Evolutionary conservation across 2,329 filamentous ascomycete genomes (phyloP).

Genomic region (Paradendryphiella salina): DNA sequence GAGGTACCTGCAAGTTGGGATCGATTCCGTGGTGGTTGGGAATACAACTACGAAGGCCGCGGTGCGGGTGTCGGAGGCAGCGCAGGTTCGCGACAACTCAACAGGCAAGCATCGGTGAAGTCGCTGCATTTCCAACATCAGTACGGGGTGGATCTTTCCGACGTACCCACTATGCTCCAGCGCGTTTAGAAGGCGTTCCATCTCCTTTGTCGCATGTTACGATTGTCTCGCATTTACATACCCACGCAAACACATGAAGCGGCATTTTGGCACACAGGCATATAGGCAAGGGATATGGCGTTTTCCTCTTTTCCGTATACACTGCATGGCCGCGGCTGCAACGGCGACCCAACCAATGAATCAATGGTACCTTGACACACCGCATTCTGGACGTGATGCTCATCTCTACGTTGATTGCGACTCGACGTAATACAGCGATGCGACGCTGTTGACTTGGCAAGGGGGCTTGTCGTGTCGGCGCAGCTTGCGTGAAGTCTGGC

Average conservation of each 20-base stretch:
- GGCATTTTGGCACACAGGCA: constrained; percentile 8
- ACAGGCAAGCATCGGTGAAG: constrained; percentile 38
- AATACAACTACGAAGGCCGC: constrained; percentile 42
- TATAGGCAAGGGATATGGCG: constrained; percentile 7
- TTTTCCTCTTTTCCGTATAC: constrained; percentile 18
- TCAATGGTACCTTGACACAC: constrained; percentile 8
- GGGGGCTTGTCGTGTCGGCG: too few species aligned
- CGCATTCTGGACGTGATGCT: background rate
- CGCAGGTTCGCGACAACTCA: constrained; percentile 41
- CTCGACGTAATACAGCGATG: background rate
- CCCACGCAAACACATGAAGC: constrained; percentile 4
- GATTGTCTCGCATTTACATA: constrained; percentile 10
- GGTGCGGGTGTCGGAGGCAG: constrained; percentile 43
- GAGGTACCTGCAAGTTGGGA: constrained; percentile 22
- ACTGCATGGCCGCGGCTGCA: constrained; percentile 11
- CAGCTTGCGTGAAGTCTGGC: background rate
- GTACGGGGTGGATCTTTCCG: constrained; percentile 40
- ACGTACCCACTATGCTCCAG: constrained; percentile 40
- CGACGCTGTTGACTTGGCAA: background rate
- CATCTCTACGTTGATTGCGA: background rate
- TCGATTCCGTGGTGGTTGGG: constrained; percentile 45
- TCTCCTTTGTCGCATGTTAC: constrained; percentile 2
- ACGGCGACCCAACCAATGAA: constrained; percentile 14
- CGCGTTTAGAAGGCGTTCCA: constrained; percentile 12
- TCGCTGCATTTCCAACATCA: constrained; percentile 36